These are phyloP conservation scores for Phalaenopsis equestris DNA, from an alignment of 106 monocot genomes.

Conservation along the genomic window DNA sequence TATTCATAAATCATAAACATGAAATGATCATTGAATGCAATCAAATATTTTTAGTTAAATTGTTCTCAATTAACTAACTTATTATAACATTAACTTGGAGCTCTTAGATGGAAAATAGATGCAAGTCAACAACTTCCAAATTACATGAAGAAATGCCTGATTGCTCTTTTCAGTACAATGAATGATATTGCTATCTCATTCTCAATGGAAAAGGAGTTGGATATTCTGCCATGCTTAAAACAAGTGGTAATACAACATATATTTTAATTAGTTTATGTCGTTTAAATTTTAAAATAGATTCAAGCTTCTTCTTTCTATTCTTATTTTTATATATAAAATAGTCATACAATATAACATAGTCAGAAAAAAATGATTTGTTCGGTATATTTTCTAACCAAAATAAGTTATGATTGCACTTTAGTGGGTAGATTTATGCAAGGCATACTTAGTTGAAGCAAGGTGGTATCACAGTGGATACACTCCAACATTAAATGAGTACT, in stretches of 20 bases:
- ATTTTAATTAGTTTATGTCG: too few species aligned
- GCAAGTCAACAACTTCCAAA: slow-evolving; percentile 13
- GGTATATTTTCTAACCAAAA: not conserved
- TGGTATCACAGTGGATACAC: slow-evolving; percentile 16
- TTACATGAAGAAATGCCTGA: slow-evolving; percentile 21
- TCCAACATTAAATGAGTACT: slow-evolving; percentile 21
- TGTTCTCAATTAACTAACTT: too few species aligned
- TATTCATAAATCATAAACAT: too few species aligned
- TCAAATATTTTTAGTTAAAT: too few species aligned
- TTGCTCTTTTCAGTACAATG: slow-evolving; percentile 12
- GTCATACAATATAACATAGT: not conserved
- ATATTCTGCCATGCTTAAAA: slow-evolving; percentile 3
- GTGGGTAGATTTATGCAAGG: slow-evolving; percentile 19
- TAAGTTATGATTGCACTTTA: not conserved
- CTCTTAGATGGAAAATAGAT: slow-evolving; percentile 25
- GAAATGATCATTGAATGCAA: too few species aligned
- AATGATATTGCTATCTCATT: slow-evolving; percentile 13
- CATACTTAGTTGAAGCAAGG: slow-evolving; percentile 13
- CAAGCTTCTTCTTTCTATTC: too few species aligned
- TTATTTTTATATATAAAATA: not conserved
- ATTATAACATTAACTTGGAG: too few species aligned
- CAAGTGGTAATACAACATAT: not conserved
- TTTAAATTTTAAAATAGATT: too few species aligned
- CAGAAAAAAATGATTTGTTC: not conserved
- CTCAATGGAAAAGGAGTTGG: not conserved